Conservation (phyloP, 805 yeast species). For the Metschnikowia continentalis region DNA sequence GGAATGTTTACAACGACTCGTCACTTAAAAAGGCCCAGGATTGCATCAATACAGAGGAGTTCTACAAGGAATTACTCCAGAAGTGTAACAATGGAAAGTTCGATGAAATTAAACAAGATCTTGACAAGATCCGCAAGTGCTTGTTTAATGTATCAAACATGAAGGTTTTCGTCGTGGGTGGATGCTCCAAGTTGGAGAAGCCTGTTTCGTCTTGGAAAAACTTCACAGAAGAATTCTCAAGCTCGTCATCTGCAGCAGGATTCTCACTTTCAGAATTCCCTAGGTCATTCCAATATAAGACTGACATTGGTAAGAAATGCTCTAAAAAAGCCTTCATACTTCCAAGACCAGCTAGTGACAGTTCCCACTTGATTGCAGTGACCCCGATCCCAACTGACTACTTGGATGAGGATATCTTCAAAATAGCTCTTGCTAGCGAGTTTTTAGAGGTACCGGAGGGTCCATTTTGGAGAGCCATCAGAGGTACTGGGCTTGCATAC, state of each 20-base stretch:
- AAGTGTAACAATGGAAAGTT: constrained; percentile 55
- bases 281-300: constrained; percentile 47
- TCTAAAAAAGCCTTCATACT: constrained; percentile 55
- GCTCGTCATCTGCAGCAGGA: constrained; percentile 2
- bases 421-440: constrained; percentile 67
- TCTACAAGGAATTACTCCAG: constrained; percentile 41
- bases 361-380: constrained; percentile 61
- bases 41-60: constrained; percentile 56
- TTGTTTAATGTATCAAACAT: constrained; percentile 57
- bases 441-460: constrained; percentile 88
- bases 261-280: constrained; percentile 40
- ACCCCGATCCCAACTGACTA: constrained; percentile 55
- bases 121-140: constrained; percentile 48
- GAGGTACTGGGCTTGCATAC: constrained; percentile 93
- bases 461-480: constrained; percentile 92
- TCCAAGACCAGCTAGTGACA: constrained; percentile 80
- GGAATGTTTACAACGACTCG: constrained; percentile 49
- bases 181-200: constrained; percentile 43
- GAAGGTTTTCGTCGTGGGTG: constrained; percentile 70
- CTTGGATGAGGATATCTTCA: constrained; percentile 54
- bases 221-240: constrained; percentile 25
- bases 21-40: constrained; percentile 68
- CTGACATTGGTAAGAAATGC: constrained; percentile 53
- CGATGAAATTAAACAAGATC: constrained; percentile 41
- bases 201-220: constrained; percentile 61